A percentile compares a stretch with the other conserved stretches of the same genome.
These are phyloP conservation scores for Plenodomus biglobosus DNA, from an alignment of 2,329 filamentous ascomycete species.

Conservation along the genomic window DNA sequence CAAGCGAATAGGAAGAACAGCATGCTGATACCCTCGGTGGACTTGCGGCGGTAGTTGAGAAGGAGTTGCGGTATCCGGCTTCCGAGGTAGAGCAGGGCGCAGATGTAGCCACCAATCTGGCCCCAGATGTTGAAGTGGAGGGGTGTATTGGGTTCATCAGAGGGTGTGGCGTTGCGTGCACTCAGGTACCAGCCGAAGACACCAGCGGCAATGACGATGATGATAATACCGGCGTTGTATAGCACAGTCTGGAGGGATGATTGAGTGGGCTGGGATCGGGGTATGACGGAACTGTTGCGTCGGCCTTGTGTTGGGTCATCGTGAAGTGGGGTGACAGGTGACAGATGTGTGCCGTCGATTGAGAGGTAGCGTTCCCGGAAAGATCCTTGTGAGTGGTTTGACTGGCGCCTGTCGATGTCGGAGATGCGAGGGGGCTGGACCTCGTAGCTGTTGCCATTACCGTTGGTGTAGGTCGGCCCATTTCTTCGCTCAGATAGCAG, in stretches of 20 bases:
- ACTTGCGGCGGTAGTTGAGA: slow-evolving; percentile 89
- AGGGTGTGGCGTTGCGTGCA: slow-evolving; percentile 42
- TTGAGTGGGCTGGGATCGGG: slow-evolving; percentile 45
- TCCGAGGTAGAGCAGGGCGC: slow-evolving; percentile 84
- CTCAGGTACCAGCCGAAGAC: slow-evolving; percentile 81
- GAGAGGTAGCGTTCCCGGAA: slow-evolving; percentile 55
- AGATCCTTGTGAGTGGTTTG: slow-evolving; percentile 36
- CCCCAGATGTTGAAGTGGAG: slow-evolving; percentile 74
- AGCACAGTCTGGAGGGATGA: slow-evolving; percentile 59
- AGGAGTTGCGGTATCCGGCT: slow-evolving; percentile 87
- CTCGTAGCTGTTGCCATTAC: slow-evolving; percentile 23
- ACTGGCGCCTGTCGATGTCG: slow-evolving; percentile 37
- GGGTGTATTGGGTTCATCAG: slow-evolving; percentile 45
- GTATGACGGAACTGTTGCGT: slow-evolving; percentile 42
- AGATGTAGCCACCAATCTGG: slow-evolving; percentile 92
- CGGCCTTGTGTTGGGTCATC: slow-evolving; percentile 27
- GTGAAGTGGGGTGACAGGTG: slow-evolving; percentile 79
- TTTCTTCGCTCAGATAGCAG: slow-evolving; percentile 36
- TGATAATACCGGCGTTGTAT: slow-evolving; percentile 74
- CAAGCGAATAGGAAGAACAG: slow-evolving; percentile 97
- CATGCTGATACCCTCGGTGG: slow-evolving; percentile 88
- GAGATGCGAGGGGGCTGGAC: slow-evolving; percentile 40
- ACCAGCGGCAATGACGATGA: slow-evolving; percentile 82
- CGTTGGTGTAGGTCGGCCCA: slow-evolving; percentile 21
- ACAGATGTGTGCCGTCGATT: slow-evolving; percentile 68